A percentile compares a stretch with the other conserved stretches of the same genome.
phyloP scores from a whole-genome alignment of 371 early-diverging fungal genomes.

The Umbelopsis sp. region DNA sequence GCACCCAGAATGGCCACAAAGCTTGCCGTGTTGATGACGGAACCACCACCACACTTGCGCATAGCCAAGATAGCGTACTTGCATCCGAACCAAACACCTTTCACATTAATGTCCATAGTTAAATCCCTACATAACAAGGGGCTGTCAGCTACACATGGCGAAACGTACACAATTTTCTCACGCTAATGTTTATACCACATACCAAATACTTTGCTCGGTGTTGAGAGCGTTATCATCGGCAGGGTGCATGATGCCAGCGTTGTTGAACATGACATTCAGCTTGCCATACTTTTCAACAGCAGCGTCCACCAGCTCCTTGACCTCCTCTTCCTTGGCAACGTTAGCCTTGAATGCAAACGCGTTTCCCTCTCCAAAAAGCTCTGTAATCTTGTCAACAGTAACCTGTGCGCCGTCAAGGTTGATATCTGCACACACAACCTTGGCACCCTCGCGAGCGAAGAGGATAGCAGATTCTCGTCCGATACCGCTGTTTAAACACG shows the following conservation, averaged over 20 bases:
- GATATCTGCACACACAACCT: conserved; percentile 80
- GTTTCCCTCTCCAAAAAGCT: conserved; percentile 29
- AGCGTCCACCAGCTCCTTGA: conserved; percentile 71
- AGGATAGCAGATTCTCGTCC: conserved; percentile 77
- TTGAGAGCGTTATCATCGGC: conserved; percentile 81
- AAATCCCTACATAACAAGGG: conserved; percentile 49
- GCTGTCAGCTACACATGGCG: conserved; percentile 5
- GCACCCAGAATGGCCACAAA: conserved; percentile 86
- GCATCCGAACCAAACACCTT: conserved; percentile 93
- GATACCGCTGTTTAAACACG: conserved; percentile 67
- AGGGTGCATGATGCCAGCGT: conserved; percentile 92
- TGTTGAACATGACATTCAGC: conserved; percentile 85
- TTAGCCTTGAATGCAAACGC: conserved; percentile 64
- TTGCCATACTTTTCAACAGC: conserved; percentile 77
- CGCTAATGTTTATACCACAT: conserved; percentile 27
- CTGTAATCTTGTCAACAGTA: conserved; percentile 53
- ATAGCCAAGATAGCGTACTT: conserved; percentile 83
- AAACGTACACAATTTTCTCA: not conserved
- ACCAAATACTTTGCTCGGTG: conserved; percentile 82
- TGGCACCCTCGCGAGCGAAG: conserved; percentile 85
- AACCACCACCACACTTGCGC: conserved; percentile 73
- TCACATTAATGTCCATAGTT: conserved; percentile 86
- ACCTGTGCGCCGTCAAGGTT: conserved; percentile 61
- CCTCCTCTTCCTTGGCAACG: conserved; percentile 76
- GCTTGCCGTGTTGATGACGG: conserved; percentile 88